These are phyloP conservation scores for Chaetomium cochliodes DNA, from an alignment of 495 filamentous ascomycete genomes.

Conservation along the genomic window DNA sequence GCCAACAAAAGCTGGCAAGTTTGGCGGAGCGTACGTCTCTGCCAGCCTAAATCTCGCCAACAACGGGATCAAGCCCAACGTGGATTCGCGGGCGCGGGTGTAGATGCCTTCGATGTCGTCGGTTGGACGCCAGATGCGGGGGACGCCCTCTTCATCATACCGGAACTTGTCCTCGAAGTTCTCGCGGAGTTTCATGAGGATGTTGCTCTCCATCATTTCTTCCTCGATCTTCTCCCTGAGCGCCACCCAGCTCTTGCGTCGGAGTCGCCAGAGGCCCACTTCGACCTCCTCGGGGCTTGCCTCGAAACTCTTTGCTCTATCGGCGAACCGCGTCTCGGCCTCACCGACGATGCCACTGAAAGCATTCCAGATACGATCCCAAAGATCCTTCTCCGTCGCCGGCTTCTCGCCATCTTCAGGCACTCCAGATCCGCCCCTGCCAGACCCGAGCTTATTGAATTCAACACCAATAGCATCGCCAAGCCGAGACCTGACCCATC, in stretches of 20 bases:
- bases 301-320: constrained; percentile 87
- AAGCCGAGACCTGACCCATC: constrained; percentile 85
- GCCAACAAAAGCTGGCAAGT: constrained; percentile 79
- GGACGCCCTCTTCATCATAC: constrained; percentile 92
- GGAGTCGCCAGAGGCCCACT: constrained; percentile 86
- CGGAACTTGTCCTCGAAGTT: constrained; percentile 99
- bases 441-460: constrained; percentile 90
- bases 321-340: constrained; percentile 79
- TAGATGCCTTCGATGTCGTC: constrained; percentile 97
- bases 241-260: constrained; percentile 91
- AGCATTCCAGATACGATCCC: constrained; percentile 91
- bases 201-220: constrained; percentile 95
- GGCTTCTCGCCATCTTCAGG: constrained; percentile 75
- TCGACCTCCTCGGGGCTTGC: constrained; percentile 88
- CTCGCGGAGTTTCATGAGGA: constrained; percentile 91
- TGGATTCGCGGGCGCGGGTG: constrained; percentile 85
- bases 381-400: constrained; percentile 74
- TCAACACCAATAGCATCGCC: constrained; percentile 86
- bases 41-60: constrained; percentile 78
- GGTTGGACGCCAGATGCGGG: constrained; percentile 92
- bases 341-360: constrained; percentile 83
- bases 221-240: constrained; percentile 89
- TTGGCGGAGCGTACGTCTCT: constrained; percentile 68
- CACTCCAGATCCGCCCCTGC: constrained; percentile 73
- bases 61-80: constrained; percentile 82